Conservation (phyloP, 2,329 filamentous ascomycete species). For the Aphanoascus verrucosus region DNA sequence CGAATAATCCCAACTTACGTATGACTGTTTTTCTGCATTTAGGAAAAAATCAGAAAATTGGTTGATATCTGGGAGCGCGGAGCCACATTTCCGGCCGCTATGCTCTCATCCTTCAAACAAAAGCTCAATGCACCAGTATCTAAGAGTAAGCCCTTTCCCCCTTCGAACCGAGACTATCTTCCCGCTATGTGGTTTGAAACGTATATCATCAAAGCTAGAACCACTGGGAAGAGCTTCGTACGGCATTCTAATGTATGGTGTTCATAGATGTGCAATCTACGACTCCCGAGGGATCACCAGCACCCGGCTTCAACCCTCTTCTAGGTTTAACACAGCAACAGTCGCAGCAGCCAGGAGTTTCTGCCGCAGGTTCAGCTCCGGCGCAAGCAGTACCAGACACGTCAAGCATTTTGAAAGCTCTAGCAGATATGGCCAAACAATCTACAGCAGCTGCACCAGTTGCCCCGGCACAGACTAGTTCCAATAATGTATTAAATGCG, state of each 20-base stretch:
- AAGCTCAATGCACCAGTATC: slow-evolving; percentile 55
- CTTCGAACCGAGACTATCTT: neutral
- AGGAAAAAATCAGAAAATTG: slow-evolving; percentile 93
- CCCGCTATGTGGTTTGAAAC: slow-evolving; percentile 5
- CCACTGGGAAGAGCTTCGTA: slow-evolving; percentile 11
- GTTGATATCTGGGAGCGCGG: slow-evolving; percentile 97
- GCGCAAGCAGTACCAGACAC: slow-evolving; percentile 42
- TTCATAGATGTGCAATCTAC: slow-evolving; percentile 53
- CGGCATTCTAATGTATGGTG: slow-evolving; percentile 23
- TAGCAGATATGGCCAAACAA: slow-evolving; percentile 71
- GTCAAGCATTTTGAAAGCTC: slow-evolving; percentile 61
- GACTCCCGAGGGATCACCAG: slow-evolving; percentile 51
- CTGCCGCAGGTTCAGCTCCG: slow-evolving; percentile 18
- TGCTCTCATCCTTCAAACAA: slow-evolving; percentile 75
- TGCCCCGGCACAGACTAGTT: slow-evolving; percentile 32
- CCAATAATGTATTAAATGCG: slow-evolving; percentile 42
- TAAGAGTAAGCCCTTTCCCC: slow-evolving; percentile 50
- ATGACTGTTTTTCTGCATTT: slow-evolving; percentile 40
- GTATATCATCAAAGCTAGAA: slow-evolving; percentile 4
- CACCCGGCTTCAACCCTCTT: slow-evolving; percentile 35
- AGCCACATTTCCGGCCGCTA: slow-evolving; percentile 70
- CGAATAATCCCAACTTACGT: slow-evolving; percentile 41
- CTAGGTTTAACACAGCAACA: slow-evolving; percentile 26
- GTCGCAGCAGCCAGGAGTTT: slow-evolving; percentile 20
- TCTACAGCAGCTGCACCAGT: slow-evolving; percentile 46